Percentiles rank a stretch among this genome's conserved stretches.
Evolutionary conservation across 2,329 filamentous ascomycete species (phyloP).

Genomic region (Trichoderma sp.): DNA sequence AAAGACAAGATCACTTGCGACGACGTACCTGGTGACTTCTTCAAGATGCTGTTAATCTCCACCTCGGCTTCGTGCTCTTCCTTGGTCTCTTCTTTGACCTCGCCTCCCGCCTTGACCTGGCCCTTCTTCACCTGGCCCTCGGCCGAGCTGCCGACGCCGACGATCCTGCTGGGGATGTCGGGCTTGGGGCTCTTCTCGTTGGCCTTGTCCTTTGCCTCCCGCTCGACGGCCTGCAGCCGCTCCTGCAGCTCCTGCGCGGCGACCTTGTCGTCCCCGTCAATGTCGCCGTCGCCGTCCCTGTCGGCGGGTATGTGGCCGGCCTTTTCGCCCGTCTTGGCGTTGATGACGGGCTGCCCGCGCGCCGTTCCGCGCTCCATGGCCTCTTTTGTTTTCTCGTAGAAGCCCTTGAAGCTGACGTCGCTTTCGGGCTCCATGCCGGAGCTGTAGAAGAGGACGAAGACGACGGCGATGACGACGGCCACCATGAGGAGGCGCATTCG

Average conservation of each 20-base stretch:
- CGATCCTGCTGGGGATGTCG: constrained; percentile 58
- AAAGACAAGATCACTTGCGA: neutral
- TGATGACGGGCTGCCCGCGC: constrained; percentile 45
- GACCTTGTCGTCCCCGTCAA: constrained; percentile 59
- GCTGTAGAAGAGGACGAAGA: constrained; percentile 74
- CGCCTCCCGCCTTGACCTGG: constrained; percentile 46
- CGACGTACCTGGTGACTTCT: constrained; percentile 75
- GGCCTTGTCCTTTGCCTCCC: constrained; percentile 67
- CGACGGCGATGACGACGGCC: constrained; percentile 63
- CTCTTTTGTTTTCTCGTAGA: constrained; percentile 62
- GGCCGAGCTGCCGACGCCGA: constrained; percentile 62
- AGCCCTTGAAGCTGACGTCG: constrained; percentile 49
- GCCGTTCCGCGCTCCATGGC: constrained; percentile 50
- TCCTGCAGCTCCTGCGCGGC: constrained; percentile 57
- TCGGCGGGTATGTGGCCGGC: constrained; percentile 49
- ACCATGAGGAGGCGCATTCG: constrained; percentile 69
- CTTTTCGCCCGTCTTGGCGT: constrained; percentile 44
- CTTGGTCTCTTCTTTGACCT: constrained; percentile 52
- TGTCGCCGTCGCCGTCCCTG: constrained; percentile 57
- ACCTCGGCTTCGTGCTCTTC: constrained; percentile 67
- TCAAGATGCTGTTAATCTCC: constrained; percentile 77
- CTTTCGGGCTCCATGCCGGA: constrained; percentile 51
- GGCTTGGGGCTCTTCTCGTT: constrained; percentile 67
- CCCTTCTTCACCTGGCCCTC: constrained; percentile 50
- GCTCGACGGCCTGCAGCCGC: constrained; percentile 68